Percentiles rank a stretch among this genome's conserved stretches.
Conservation (phyloP, 2,329 filamentous ascomycete genomes). For the Trichoderma cornu-damae region DNA sequence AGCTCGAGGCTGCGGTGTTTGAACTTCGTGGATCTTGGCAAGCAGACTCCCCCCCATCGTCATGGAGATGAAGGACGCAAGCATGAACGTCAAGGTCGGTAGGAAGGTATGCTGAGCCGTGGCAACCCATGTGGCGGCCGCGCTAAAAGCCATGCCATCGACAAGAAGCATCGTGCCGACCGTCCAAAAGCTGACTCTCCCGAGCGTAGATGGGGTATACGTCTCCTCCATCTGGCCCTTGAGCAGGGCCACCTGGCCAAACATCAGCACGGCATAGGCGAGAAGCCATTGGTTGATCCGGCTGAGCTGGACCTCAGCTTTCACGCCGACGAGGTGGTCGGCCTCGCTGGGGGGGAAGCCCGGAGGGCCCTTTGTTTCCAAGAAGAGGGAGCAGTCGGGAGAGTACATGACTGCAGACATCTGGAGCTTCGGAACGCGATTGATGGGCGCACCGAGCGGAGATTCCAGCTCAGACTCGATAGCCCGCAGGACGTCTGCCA, state of each 20-base stretch:
- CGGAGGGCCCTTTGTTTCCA: constrained; percentile 60
- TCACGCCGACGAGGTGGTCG: constrained; percentile 54
- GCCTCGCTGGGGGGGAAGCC: constrained; percentile 47
- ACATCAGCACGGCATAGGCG: constrained; percentile 50
- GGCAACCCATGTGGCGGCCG: constrained; percentile 52
- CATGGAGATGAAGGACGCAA: constrained; percentile 50
- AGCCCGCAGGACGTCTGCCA: constrained; percentile 42
- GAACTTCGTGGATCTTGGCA: constrained; percentile 55
- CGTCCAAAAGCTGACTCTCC: constrained; percentile 60
- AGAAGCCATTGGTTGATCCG: constrained; percentile 57
- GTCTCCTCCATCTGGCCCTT: constrained; percentile 62
- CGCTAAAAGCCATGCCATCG: constrained; percentile 55
- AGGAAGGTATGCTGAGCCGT: constrained; percentile 53
- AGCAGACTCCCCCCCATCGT: constrained; percentile 54
- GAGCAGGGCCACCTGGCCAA: constrained; percentile 57
- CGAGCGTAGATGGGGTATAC: constrained; percentile 62
- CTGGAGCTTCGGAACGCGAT: constrained; percentile 50
- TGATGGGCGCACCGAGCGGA: constrained; percentile 55
- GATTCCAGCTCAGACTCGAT: constrained; percentile 60
- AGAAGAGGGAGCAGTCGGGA: constrained; percentile 62
- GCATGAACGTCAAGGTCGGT: constrained; percentile 50
- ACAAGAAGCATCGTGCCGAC: constrained; percentile 57
- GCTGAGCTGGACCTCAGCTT: constrained; percentile 54
- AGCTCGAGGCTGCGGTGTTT: constrained; percentile 50
- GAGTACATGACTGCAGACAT: constrained; percentile 63